Percentiles rank a stretch among this genome's conserved stretches.
Conservation (phyloP, 345 rosid genomes). For the Combretum micranthum region DNA sequence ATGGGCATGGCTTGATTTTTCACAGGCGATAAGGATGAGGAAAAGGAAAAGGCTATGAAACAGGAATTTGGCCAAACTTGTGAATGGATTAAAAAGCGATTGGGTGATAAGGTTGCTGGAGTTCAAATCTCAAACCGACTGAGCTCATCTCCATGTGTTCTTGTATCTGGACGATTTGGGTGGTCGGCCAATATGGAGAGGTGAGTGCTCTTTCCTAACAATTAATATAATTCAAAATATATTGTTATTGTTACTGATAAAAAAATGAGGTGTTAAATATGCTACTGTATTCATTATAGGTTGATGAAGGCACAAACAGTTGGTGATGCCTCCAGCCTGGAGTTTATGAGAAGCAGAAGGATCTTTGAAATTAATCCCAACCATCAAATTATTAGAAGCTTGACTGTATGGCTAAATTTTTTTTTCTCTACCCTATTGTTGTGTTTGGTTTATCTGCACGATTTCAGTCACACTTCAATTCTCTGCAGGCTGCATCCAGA, state of each 20-base stretch:
- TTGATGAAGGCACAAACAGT: slow-evolving; percentile 88
- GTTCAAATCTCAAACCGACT: slow-evolving; percentile 86
- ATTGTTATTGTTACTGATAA: not conserved
- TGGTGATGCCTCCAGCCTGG: slow-evolving; percentile 73
- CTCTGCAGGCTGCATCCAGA: slow-evolving; percentile 64
- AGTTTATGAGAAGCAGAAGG: slow-evolving; percentile 94
- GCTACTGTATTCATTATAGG: slow-evolving; percentile 28
- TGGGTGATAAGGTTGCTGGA: slow-evolving; percentile 86
- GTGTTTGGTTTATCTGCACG: not conserved
- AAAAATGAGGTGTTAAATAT: no score
- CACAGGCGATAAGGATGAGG: slow-evolving; percentile 87
- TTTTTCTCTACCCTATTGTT: not conserved
- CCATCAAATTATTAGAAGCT: slow-evolving; percentile 66
- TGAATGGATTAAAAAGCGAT: slow-evolving; percentile 88
- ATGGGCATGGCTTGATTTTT: slow-evolving; percentile 14
- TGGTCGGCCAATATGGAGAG: slow-evolving; percentile 99
- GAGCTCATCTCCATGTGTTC: slow-evolving; percentile 95
- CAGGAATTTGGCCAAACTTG: slow-evolving; percentile 86
- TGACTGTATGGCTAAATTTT: slow-evolving; percentile 34
- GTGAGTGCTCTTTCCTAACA: slow-evolving; percentile 17
- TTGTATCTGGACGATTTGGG: slow-evolving; percentile 90
- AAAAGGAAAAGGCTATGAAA: slow-evolving; percentile 65
- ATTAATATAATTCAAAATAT: not conserved
- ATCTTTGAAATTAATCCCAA: slow-evolving; percentile 96
- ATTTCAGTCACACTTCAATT: not conserved